Evolutionary conservation across 2,329 filamentous ascomycete genomes (phyloP).

Genomic region (Aspergillus caelatus): DNA sequence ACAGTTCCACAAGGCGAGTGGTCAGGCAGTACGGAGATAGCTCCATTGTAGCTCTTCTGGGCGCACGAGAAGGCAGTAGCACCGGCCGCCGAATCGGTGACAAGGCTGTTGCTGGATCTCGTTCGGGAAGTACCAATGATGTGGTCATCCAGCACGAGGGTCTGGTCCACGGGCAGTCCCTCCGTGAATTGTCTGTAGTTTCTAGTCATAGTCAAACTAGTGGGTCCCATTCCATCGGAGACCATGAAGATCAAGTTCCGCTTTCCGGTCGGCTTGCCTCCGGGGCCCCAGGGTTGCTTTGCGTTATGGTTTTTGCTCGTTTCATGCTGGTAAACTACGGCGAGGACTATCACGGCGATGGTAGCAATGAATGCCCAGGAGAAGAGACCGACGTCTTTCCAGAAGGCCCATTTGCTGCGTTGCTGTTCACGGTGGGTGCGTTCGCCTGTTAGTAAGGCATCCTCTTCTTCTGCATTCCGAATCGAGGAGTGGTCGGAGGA

Average conservation of each 20-base stretch:
- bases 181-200: constrained; percentile 80
- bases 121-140: constrained; percentile 90
- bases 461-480: constrained; percentile 62
- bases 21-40: constrained; percentile 86
- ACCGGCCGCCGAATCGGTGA: constrained; percentile 96
- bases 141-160: constrained; percentile 80
- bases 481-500: constrained; percentile 61
- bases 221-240: constrained; percentile 96
- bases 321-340: constrained; percentile 76
- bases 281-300: constrained; percentile 39
- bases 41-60: constrained; percentile 93
- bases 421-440: constrained; percentile 33
- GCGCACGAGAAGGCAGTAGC: constrained; percentile 95
- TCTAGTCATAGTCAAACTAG: constrained; percentile 82
- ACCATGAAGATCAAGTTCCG: constrained; percentile 99
- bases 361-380: constrained; percentile 83
- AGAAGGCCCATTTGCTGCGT: constrained; percentile 56
- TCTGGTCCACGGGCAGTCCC: constrained; percentile 72
- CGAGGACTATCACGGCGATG: constrained; percentile 74
- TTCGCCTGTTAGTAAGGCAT: constrained; percentile 64
- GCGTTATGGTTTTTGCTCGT: constrained; percentile 44
- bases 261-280: constrained; percentile 63
- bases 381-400: constrained; percentile 77
- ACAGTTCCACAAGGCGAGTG: constrained; percentile 86
- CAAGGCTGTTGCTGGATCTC: constrained; percentile 77